Evolutionary conservation across 345 rosid genomes (phyloP).

Genomic region (Pugionium cornutum): DNA sequence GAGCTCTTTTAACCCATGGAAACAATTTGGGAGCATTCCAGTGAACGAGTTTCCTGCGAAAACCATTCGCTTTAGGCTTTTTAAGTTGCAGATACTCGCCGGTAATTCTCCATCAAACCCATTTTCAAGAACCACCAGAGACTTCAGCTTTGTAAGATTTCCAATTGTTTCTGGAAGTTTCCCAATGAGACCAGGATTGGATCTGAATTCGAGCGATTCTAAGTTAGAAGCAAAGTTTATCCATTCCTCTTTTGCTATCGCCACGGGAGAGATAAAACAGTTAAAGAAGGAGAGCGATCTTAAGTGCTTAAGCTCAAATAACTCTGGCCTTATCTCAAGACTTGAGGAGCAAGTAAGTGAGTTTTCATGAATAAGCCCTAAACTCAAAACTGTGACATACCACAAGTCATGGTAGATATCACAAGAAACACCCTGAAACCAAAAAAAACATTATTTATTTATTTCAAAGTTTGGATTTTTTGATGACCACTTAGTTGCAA

Average conservation of each 20-base stretch:
- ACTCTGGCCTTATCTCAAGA: constrained; percentile 57
- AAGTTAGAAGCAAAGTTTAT: constrained; percentile 53
- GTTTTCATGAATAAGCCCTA: constrained; percentile 77
- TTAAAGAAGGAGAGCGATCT: constrained; percentile 69
- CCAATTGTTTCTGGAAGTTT: constrained; percentile 56
- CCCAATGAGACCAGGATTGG: constrained; percentile 64
- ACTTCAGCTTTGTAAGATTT: constrained; percentile 59
- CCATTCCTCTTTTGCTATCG: constrained; percentile 54
- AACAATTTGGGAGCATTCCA: constrained; percentile 58
- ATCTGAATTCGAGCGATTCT: constrained; percentile 65
- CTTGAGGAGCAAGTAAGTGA: constrained; percentile 62
- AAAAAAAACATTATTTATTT: background rate
- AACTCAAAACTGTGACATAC: constrained; percentile 72
- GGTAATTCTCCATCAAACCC: constrained; percentile 61
- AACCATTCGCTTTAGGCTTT: constrained; percentile 45
- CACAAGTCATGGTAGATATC: constrained; percentile 68
- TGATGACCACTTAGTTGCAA: background rate
- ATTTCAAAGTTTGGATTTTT: constrained; percentile 10
- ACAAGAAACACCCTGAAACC: constrained; percentile 84
- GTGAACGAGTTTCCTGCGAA: constrained; percentile 56
- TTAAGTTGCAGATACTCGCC: constrained; percentile 49
- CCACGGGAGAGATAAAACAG: constrained; percentile 57
- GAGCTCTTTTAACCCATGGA: constrained; percentile 53
- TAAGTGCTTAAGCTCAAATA: constrained; percentile 72
- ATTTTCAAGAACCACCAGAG: constrained; percentile 71